Evolutionary conservation across 441 rosid species (phyloP), one percentile per base, ranked within the genome.

Genomic region (Arabidopsis lyrata): DNA sequence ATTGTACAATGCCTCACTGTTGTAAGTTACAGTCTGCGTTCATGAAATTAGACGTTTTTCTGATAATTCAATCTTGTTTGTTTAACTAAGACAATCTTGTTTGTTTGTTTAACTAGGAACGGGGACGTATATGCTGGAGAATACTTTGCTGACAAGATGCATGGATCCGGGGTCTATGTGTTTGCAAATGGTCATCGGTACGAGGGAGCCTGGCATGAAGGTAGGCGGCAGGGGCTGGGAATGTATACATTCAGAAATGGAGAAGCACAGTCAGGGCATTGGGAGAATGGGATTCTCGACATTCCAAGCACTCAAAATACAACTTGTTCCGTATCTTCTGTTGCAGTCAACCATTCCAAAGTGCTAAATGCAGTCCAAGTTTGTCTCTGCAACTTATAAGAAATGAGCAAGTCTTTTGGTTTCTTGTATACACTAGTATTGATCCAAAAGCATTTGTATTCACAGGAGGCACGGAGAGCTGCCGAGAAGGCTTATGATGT

Each of bases 151-250:
- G 86, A 82, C 82, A 88, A 86, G 83, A 90, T 88, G 91, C 93
- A 92, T 76, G 95, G 93, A 15, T 90, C 84, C 71, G 85, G 92
- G 16, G 86, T 88, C 16, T 92, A 86, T 66, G 47, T 35, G 10
- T 88, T 90, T 66, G 95, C 89, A 45, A 88, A 88, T 70, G 96
- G 92, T 62, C 95, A 88, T 69, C 66, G 83, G 0, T 83, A 85
- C 3, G 86, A 90, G 72, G 90, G 96, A 78, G 94, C 96, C 60
- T 90, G 96, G 96, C 96, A 92, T 77, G 97, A 92, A 81, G 94
- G 96, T 73, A 82, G 88, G 75, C 80, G 97, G 77, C 91, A 92
- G 80, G 96, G 96, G 41, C 96, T 92, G 56, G 96, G 97, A 41
- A 88, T 90, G 97, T 90, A 92, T 78, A 86, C 94, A 5, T 92